phyloP scores from a whole-genome alignment of 2,329 filamentous ascomycete species.

The Ophiostoma angusticollis region DNA sequence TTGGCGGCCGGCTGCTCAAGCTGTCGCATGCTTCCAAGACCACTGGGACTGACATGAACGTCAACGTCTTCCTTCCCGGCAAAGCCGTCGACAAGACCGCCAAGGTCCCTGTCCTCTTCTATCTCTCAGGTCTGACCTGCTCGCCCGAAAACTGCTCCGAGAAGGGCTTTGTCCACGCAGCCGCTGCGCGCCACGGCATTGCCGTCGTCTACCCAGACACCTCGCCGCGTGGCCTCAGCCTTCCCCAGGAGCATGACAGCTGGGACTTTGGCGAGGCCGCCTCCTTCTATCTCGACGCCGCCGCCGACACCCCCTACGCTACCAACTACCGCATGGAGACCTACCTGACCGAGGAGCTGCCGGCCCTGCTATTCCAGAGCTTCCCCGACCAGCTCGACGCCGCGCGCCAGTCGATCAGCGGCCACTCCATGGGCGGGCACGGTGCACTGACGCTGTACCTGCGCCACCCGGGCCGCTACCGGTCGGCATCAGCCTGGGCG shows the following conservation, averaged over 20 bases:
- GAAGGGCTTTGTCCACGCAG: constrained; percentile 82
- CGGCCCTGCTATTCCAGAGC: constrained; percentile 55
- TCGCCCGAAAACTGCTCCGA: constrained; percentile 76
- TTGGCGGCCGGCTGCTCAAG: constrained; percentile 91
- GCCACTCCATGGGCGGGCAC: constrained; percentile 96
- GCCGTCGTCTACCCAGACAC: constrained; percentile 95
- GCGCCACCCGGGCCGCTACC: constrained; percentile 82
- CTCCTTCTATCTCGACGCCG: constrained; percentile 91
- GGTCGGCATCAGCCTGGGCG: constrained; percentile 78
- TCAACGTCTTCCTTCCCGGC: constrained; percentile 84
- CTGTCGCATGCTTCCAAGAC: constrained; percentile 70
- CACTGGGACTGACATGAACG: constrained; percentile 78
- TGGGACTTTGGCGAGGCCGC: constrained; percentile 91
- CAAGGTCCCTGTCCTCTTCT: constrained; percentile 72
- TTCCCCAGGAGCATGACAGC: constrained; percentile 71
- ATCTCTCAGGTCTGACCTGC: constrained; percentile 89
- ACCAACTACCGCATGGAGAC: constrained; percentile 86
- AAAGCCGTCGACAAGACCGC: constrained; percentile 40
- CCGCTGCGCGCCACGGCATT: constrained; percentile 66
- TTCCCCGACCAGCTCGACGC: constrained; percentile 59
- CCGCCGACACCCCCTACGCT: constrained; percentile 59
- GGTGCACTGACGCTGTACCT: constrained; percentile 87
- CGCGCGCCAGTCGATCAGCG: constrained; percentile 65
- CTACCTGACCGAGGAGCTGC: constrained; percentile 86
- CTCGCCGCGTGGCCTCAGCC: constrained; percentile 69